Evolutionary conservation across 176 grass and related monocot species (phyloP), one percentile per base, ranked within the genome.

Genomic region (Carex parvula): DNA sequence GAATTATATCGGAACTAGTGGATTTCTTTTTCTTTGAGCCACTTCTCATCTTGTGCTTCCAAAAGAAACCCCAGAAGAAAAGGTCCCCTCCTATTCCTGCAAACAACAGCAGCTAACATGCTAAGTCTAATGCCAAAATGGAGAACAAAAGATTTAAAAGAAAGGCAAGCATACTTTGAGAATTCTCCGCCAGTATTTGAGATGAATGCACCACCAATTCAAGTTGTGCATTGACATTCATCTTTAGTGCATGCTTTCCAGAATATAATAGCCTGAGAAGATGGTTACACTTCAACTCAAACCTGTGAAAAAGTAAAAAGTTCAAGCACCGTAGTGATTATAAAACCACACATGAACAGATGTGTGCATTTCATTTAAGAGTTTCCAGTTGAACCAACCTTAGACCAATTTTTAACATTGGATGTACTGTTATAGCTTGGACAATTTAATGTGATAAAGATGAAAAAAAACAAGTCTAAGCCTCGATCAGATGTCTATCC

Each of bases 131-230:
- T 56, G 73, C 12, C 22, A 26, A 56, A 77, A 55, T 32, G 52
- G 12, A 18, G 50, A 77, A 77, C 73, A 77, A 26, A 56, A 77
- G 5, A 56, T 55, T 56, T 77, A 3, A 56, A 6, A 10, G 2
- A 33, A 77, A 77, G 26, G 7, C 26, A 56, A 56, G 73, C 48
- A 56, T 77, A 77, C 73, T 76, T 76, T 54, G 73, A 55, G 50
- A 54, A 77, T 77, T 77, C 48, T 77, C 73, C 14, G 12, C 14
- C 46, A 77, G 48, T 8, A 77, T 3, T 55, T 32, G 73, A 77
- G 73, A 77, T 77, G 73, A 77, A 77, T 77, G 13, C 73, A 77
- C 73, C 20, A 77, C 50, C 50, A 77, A 56, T 12, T 77, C 22
- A 18, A 55, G 50, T 32, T 21, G 11, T 16, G 13, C 50, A 56